phyloP scores from a whole-genome alignment of 192 early-diverging fungal genomes.

The Backusella mclennaniae region DNA sequence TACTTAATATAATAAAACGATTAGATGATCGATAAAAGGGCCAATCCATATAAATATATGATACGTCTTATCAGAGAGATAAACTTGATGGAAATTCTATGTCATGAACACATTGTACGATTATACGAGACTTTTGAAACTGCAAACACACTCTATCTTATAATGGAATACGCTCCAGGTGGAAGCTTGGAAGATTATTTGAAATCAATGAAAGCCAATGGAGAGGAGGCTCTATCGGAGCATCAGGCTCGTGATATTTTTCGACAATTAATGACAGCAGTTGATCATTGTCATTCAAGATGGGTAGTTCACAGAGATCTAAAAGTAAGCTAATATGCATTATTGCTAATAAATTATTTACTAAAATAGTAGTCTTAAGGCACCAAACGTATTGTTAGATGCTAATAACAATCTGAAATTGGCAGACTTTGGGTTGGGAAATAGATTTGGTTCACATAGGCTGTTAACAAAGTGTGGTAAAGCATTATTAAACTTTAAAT shows the following conservation, averaged over 20 bases:
- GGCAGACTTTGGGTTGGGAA: constrained; percentile 91
- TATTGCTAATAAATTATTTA: not conserved
- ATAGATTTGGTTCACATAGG: constrained; percentile 67
- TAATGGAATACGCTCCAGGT: constrained; percentile 86
- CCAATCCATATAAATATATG: constrained; percentile 44
- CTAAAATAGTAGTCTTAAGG: constrained; percentile 7
- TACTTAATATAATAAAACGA: not conserved
- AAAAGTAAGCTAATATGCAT: constrained; percentile 58
- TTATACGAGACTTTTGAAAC: constrained; percentile 83
- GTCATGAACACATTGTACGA: constrained; percentile 88
- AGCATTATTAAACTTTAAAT: not conserved
- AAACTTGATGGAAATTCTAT: constrained; percentile 77
- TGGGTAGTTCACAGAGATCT: constrained; percentile 81
- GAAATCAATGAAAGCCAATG: constrained; percentile 48
- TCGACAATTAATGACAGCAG: constrained; percentile 76
- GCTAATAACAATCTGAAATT: constrained; percentile 68
- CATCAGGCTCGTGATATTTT: constrained; percentile 81
- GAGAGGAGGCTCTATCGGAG: constrained; percentile 57
- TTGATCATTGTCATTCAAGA: constrained; percentile 68
- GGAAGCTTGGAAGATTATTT: constrained; percentile 87
- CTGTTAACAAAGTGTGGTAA: constrained; percentile 86
- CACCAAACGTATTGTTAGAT: constrained; percentile 81
- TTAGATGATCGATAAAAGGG: constrained; percentile 49
- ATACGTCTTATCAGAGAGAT: constrained; percentile 76
- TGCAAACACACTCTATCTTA: constrained; percentile 73